Base-by-base conservation (phyloP, 2,329 filamentous ascomycete genomes). In the Ophiostoma tasmaniense region DNA sequence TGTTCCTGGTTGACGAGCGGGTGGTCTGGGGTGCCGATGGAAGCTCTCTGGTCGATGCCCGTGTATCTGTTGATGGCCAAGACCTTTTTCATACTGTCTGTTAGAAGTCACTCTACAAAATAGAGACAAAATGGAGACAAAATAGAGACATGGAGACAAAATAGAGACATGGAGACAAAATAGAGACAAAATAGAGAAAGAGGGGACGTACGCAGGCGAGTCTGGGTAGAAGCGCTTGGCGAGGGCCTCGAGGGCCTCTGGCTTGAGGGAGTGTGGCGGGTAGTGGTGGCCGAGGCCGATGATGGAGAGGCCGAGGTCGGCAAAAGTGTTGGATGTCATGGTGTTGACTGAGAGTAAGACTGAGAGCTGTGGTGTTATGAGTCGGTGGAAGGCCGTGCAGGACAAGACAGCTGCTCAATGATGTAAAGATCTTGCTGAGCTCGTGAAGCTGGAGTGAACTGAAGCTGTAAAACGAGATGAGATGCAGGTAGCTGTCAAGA, bases 61-160 rank as follows among this genome's bases (percentile, higher is more conserved):
- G 87, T 90, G 73, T 82, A 88, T 69, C 82, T 80, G 77, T 89
- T 90, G 75, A 89, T 88, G 20, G 81, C 79, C 68, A 87, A 81
- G 33, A 89, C 83, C 75, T 89, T 89, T 71, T 81, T 80, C 83
- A 89, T 87, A 42, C 86, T 89, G 33, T 22, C 8, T 61, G 50
- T 62, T 28, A 33, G 69, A 64, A 14, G 69, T 64, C 30, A 35
- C 42, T 6, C 11, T 20, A 42, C 66, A 2, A 39, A 13, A 11
- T n/a, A 68, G 45, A 64, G 3, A 25, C 1, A 64, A 13, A 64
- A 30, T 67, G 6, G 65, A 45, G 50, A 2, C 35, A 11, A 17
- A 22, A 67, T 42, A 66, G 10, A 25, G 11, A 64, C 7, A n/a
- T n/a, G n/a, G n/a, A n/a, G n/a, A n/a, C n/a, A n/a, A n/a, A n/a